These are phyloP conservation scores for Suillus bovinus DNA, from an alignment of 768 basidiomycete species.

Conservation along the genomic window DNA sequence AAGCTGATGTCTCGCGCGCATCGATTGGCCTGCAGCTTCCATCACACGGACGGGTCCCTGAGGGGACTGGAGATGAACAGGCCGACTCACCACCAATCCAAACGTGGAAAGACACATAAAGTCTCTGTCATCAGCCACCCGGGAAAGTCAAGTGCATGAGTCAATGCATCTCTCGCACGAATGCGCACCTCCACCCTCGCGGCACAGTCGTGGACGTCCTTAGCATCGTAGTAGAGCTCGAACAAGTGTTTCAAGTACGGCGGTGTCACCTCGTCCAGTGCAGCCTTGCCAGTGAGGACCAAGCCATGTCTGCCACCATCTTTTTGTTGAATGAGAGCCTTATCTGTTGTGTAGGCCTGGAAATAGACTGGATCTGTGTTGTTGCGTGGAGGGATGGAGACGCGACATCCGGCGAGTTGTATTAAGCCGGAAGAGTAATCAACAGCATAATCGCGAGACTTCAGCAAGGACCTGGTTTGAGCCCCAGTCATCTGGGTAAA, in stretches of 20 bases:
- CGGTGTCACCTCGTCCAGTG: constrained; percentile 14
- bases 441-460: constrained; percentile 21
- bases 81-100: not conserved
- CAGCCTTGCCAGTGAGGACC: constrained; percentile 17
- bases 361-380: constrained; percentile 22
- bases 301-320: constrained; percentile 23
- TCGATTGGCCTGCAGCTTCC: too few species aligned
- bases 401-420: constrained; percentile 32
- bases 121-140: rapidly evolving
- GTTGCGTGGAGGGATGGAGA: constrained; percentile 20
- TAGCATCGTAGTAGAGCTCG: not conserved
- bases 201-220: not conserved
- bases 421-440: constrained; percentile 33
- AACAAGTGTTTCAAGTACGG: constrained; percentile 10
- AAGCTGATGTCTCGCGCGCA: too few species aligned
- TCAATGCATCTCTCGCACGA: rapidly evolving
- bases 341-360: constrained; percentile 37
- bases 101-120: not conserved
- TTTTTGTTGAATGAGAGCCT: constrained; percentile 26
- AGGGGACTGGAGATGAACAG: too few species aligned
- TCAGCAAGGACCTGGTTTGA: constrained; percentile 21
- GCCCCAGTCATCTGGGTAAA: constrained; percentile 7
- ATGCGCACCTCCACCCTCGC: not conserved
- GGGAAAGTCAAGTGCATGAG: not conserved
- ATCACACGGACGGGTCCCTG: too few species aligned